phyloP scores from a whole-genome alignment of 257 asterid genomes.

The Avicennia marina region DNA sequence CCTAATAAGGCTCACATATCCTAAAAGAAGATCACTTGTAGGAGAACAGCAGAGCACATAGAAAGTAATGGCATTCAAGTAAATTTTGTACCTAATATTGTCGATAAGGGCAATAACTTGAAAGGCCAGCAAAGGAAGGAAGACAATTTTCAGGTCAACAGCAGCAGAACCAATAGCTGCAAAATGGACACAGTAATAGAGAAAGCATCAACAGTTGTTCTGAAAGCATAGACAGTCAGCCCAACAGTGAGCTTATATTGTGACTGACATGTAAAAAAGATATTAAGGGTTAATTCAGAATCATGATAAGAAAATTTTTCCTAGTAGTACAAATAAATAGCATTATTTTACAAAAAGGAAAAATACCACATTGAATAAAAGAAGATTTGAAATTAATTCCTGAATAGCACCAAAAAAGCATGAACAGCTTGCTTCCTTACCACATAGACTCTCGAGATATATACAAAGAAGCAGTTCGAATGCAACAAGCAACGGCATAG shows the following conservation, averaged over 20 bases:
- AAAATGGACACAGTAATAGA: slow-evolving; percentile 16
- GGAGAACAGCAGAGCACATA: slow-evolving; percentile 10
- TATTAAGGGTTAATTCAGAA: no score
- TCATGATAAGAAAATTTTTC: no score
- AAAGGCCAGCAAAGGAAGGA: slow-evolving; percentile 92
- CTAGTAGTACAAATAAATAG: no score
- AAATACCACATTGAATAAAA: no score
- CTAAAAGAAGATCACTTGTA: not conserved
- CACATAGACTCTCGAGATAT: slow-evolving; percentile 74
- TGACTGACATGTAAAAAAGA: no score
- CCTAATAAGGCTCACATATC: no score
- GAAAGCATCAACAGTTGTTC: slow-evolving; percentile 11
- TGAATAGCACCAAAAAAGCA: not conserved
- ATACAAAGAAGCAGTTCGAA: slow-evolving; percentile 97
- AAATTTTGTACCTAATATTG: slow-evolving; percentile 68
- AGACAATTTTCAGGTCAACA: slow-evolving; percentile 70
- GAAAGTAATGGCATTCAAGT: slow-evolving; percentile 15
- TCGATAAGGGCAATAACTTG: slow-evolving; percentile 72
- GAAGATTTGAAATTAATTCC: no score
- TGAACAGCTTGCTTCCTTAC: slow-evolving; percentile 41
- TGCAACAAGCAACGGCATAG: slow-evolving; percentile 83
- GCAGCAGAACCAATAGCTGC: slow-evolving; percentile 70
- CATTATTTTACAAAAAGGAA: no score
- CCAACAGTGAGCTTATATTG: slow-evolving; percentile 12
- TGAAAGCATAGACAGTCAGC: slow-evolving; percentile 2